A percentile compares a stretch with the other conserved stretches of the same genome.
Conservation (phyloP, 805 yeast genomes). For the Yamadazyma scolyti region DNA sequence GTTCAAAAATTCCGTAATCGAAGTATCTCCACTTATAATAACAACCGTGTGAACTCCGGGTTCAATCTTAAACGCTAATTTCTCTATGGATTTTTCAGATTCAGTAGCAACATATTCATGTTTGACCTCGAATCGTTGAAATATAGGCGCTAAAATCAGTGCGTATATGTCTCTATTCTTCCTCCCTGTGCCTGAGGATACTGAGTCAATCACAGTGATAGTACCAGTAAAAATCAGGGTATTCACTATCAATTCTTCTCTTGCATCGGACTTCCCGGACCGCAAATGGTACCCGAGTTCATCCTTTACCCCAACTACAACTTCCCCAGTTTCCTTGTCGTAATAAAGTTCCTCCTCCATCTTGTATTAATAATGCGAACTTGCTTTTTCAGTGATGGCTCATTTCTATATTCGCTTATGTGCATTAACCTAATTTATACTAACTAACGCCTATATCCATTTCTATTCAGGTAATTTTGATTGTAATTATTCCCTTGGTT, state of each 20-base stretch:
- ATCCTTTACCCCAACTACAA: slow-evolving; percentile 3
- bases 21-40: slow-evolving; percentile 83
- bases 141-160: slow-evolving; percentile 44
- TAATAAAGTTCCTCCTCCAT: slow-evolving; percentile 4
- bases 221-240: slow-evolving; percentile 1
- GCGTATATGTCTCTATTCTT: slow-evolving; percentile 32
- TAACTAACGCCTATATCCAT: slow-evolving; percentile 12
- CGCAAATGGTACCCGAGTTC: slow-evolving; percentile 3
- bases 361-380: too few species aligned
- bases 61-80: too few species aligned
- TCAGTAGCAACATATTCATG: slow-evolving; percentile 46
- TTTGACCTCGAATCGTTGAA: slow-evolving; percentile 30
- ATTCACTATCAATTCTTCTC: not conserved
- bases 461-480: slow-evolving; percentile 3
- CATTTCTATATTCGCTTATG: not conserved
- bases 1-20: slow-evolving; percentile 74
- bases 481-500: not conserved
- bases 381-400: too few species aligned
- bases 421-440: slow-evolving; percentile 3
- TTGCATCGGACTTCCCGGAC: not conserved
- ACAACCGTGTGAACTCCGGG: slow-evolving; percentile 38
- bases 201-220: slow-evolving; percentile 42
- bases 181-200: slow-evolving; percentile 47
- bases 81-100: too few species aligned
- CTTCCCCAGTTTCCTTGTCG: not conserved